Conservation (phyloP, 768 basidiomycete species). For the Agrocybe praecox region DNA sequence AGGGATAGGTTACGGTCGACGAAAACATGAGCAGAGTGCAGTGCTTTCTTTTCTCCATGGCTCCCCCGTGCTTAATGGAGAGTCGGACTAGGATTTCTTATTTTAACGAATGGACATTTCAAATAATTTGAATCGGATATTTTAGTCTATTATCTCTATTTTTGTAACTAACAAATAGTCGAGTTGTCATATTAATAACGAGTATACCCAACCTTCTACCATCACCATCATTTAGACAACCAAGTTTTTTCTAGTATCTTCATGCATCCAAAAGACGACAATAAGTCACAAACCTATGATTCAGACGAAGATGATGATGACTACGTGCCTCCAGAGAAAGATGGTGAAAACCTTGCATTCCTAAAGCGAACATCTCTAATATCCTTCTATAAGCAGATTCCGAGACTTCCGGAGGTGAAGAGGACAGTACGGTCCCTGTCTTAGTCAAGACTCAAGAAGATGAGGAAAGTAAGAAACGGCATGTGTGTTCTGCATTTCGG, state of each 20-base stretch:
- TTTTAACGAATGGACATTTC: no score
- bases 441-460: conserved; percentile 30
- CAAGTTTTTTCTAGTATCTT: no score
- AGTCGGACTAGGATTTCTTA: no score
- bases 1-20: not conserved
- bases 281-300: conserved; percentile 17
- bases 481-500: conserved; percentile 9
- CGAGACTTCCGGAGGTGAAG: conserved; percentile 20
- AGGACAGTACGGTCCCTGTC: not conserved
- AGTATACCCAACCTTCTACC: not conserved
- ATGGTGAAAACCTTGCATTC: conserved; percentile 24
- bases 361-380: not conserved
- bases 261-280: conserved; percentile 6
- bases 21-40: no score
- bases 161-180: no score
- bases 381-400: conserved; percentile 16
- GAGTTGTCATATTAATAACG: no score
- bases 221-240: not conserved
- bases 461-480: conserved; percentile 48
- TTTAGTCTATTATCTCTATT: no score
- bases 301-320: conserved; percentile 75
- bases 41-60: no score
- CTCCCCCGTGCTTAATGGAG: no score
- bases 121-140: no score
- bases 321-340: conserved; percentile 58